These are phyloP conservation scores for Trichoderma sp. DNA, from an alignment of 2,329 filamentous ascomycete genomes.

Conservation along the genomic window DNA sequence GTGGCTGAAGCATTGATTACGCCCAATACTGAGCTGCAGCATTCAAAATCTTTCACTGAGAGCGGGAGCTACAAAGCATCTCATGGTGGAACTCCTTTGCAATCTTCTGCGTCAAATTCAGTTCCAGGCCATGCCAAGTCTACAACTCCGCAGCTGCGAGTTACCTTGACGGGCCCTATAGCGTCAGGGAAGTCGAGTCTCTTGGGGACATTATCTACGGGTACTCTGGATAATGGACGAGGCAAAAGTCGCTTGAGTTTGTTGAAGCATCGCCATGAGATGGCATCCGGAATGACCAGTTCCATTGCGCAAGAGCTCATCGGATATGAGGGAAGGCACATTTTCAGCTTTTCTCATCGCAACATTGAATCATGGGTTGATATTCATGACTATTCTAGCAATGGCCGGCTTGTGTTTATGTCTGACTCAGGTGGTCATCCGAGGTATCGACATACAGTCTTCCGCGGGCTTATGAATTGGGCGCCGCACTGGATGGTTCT, in stretches of 20 bases:
- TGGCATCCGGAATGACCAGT: conserved; percentile 86
- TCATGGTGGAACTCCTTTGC: not conserved
- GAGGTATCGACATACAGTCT: conserved; percentile 81
- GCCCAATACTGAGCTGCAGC: conserved; percentile 57
- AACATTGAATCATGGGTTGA: conserved; percentile 93
- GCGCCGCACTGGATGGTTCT: conserved; percentile 90
- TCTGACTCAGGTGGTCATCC: conserved; percentile 91
- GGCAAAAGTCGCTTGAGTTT: conserved; percentile 86
- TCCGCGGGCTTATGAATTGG: conserved; percentile 92
- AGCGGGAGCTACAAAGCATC: not conserved
- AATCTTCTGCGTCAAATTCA: conserved; percentile 21
- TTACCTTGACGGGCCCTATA: conserved; percentile 86
- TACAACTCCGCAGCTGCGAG: conserved; percentile 70
- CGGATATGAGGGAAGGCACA: conserved; percentile 64
- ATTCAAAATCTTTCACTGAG: conserved; percentile 6
- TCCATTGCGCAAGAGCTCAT: conserved; percentile 93
- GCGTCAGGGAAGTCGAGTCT: conserved; percentile 91
- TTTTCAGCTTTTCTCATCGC: conserved; percentile 82
- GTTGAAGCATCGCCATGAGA: conserved; percentile 89
- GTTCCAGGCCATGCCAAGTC: conserved; percentile 47
- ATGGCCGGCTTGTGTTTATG: conserved; percentile 78
- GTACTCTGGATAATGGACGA: conserved; percentile 84
- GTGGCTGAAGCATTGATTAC: conserved; percentile 89
- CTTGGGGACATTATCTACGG: conserved; percentile 82
- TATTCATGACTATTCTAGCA: conserved; percentile 75